Evolutionary conservation across 768 basidiomycete species (phyloP).

Genomic region (Sutorius australiensis): DNA sequence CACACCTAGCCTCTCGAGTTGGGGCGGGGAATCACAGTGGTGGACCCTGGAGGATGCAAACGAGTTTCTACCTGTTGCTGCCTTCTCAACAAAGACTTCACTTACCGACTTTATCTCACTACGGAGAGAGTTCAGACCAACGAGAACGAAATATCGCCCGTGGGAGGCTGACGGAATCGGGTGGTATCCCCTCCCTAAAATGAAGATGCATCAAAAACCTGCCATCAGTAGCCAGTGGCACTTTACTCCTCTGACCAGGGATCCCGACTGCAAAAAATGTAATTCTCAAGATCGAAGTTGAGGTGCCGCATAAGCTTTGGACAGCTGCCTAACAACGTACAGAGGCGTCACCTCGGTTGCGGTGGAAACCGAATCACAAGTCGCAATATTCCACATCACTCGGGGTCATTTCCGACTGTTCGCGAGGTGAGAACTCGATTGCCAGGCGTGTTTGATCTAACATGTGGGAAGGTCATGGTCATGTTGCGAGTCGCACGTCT

Average conservation of each 20-base stretch:
- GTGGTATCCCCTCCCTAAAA: slow-evolving; percentile 68
- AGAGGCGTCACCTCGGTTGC: slow-evolving; percentile 63
- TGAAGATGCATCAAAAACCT: slow-evolving; percentile 47
- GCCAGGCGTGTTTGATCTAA: background rate
- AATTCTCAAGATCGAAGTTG: slow-evolving; percentile 22
- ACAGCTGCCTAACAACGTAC: background rate
- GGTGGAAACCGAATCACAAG: slow-evolving; percentile 68
- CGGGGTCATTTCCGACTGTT: slow-evolving; percentile 72
- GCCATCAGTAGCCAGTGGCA: slow-evolving; percentile 73
- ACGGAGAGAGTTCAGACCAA: too few species aligned
- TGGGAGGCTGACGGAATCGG: slow-evolving; percentile 43
- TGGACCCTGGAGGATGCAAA: slow-evolving; percentile 46
- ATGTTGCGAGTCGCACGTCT: slow-evolving; percentile 43
- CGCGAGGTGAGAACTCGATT: slow-evolving; percentile 34
- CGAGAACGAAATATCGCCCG: slow-evolving; percentile 51
- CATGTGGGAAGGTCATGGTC: slow-evolving; percentile 56
- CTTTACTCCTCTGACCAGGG: slow-evolving; percentile 62
- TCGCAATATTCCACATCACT: slow-evolving; percentile 67
- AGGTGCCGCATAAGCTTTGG: slow-evolving; percentile 29
- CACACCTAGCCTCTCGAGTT: background rate
- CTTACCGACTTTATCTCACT: slow-evolving; percentile 19
- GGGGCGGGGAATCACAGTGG: slow-evolving; percentile 40
- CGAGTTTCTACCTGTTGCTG: slow-evolving; percentile 31
- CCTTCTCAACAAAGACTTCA: slow-evolving; percentile 60
- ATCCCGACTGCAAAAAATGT: slow-evolving; percentile 63